Conservation (phyloP, 1,284 basidiomycete species). For the Pholiota adiposa region DNA sequence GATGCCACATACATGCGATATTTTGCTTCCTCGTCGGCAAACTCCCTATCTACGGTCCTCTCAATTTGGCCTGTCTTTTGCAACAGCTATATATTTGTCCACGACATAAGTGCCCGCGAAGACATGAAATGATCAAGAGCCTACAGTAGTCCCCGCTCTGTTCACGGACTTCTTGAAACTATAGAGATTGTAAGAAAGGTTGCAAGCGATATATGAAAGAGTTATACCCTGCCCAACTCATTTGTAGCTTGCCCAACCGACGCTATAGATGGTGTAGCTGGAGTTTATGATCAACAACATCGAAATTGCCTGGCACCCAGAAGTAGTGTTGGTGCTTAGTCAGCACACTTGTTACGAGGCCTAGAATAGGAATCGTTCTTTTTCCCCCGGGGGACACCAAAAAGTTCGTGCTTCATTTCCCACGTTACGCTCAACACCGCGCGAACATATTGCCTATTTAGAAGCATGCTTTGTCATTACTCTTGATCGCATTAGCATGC, state of each 20-base stretch:
- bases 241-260: conserved; percentile 16
- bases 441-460: too few species aligned
- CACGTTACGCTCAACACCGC: too few species aligned
- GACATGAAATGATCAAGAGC: conserved; percentile 32
- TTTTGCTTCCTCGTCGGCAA: conserved; percentile 90
- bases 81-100: conserved; percentile 62
- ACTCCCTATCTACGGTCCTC: conserved; percentile 92
- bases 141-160: conserved; percentile 84
- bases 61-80: conserved; percentile 99
- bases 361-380: too few species aligned
- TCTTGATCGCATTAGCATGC: too few species aligned
- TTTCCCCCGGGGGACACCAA: too few species aligned
- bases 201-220: neutral
- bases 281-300: neutral
- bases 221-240: conserved; percentile 51
- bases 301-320: too few species aligned
- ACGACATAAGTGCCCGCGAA: conserved; percentile 7
- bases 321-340: too few species aligned
- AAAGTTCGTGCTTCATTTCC: too few species aligned
- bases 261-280: neutral
- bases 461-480: too few species aligned
- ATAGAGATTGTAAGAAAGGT: conserved; percentile 2
- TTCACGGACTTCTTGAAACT: conserved; percentile 96
- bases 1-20: conserved; percentile 77
- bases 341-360: too few species aligned